Evolutionary conservation across 352 stramenopile genomes (phyloP), one percentile per base, ranked within the genome.

Genomic region (Pythium insidiosum): DNA sequence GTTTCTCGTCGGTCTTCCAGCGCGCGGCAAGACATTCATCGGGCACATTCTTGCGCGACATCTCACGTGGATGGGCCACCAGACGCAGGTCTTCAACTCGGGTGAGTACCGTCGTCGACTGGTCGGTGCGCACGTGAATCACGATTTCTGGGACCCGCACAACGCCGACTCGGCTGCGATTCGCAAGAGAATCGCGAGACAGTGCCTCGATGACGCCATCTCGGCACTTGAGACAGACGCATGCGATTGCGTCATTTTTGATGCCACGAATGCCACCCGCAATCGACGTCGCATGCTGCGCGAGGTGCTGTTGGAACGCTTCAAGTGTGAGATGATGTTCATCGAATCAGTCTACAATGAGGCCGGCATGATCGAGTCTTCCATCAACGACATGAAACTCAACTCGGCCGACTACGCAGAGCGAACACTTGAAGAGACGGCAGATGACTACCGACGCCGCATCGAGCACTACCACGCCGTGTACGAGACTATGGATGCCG

Each of bases 321-420:
- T 66, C 56, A 87, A 84, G 57, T 88, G 76, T 50, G 75, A 88
- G 30, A 61, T 84, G 52, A 79, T 88, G 58, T 88, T 88, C 41
- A 88, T 91, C 52, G 78, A 91, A 62, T 87, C 74, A 3, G 71
- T 92, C 29, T 86, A 74, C 38, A 73, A 89, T 26, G 62, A 73
- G 22, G 68, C 73, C 2, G 66, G 87, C 16, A 61, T 92, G 7
- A 81, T 92, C 29, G 73, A 68, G 28, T 80, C 76, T 9, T 86
- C 76, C 21, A 86, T 92, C 37, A 88, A 89, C 48, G 76, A 88
- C 45, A 92, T 89, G 76, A 89, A 88, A 48, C 50, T 89, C 38
- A 82, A 85, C 45, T 89, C 76, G 43, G 67, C 75, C 15, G 79
- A 92, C 48, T 92, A 92, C 50, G 68, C 70, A 6, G 63, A 56